Base-by-base conservation (phyloP, 2,329 filamentous ascomycete genomes). In the Claviceps lovelessii region DNA sequence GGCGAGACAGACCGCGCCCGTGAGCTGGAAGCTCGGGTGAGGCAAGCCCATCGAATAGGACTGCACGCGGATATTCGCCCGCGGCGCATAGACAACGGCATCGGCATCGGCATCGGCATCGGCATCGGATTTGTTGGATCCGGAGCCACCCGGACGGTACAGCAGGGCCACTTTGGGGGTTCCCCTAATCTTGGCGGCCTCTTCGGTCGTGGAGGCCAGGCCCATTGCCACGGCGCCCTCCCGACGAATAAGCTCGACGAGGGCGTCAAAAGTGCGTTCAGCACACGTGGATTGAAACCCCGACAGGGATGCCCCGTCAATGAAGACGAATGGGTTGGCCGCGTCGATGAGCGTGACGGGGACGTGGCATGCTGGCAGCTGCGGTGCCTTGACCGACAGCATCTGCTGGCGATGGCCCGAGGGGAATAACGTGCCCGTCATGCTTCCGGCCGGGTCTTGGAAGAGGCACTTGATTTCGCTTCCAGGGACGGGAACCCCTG, bases 381-480 rank as follows among this genome's bases (percentile, higher is more conserved):
- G 37, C 37, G 11, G 37, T 13, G 48, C 2, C 33, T 17, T 42
- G 37, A 0, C 60, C 48, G 0, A 53, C 48, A 11, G 60, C 52
- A 0, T 75, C 60, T 81, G 73, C 3, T 72, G 61, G 0, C 65
- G 64, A n/a, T 71, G 71, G 0, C 79, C 79, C 0, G 80, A 83
- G 0, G 82, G 82, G 9, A 85, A 70, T 0, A 80, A 62, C 57
- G 72, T 74, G 4, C 76, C 77, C 0, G 81, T 85, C 66, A 80
- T 80, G 51, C 79, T 79, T 0, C 81, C 81, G 2, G 73, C 78
- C 0, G 81, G 82, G 31, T 79, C 67, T 17, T 80, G 64, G 57
- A 85, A 85, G 3, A 77, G 75, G 13, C 84, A 70, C 53, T 73
- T 75, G 57, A 85, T 76, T 52, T 73, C 72, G 1, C 79, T 75